phyloP scores from a whole-genome alignment of 441 rosid genomes.

The Eruca vesicaria region DNA sequence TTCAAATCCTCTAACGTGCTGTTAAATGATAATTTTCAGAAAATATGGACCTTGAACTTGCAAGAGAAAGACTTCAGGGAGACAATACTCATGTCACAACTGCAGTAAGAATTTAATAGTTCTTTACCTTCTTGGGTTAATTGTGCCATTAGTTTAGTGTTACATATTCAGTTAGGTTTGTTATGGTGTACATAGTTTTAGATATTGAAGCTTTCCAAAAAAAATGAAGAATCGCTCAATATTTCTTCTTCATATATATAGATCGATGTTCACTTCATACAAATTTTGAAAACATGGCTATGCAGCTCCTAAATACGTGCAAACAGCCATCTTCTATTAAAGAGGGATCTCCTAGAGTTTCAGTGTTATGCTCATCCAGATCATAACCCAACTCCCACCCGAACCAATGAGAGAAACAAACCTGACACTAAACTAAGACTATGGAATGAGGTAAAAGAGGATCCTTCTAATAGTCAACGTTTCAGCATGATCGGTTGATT shows the following conservation, averaged over 20 bases:
- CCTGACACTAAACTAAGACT: constrained; percentile 56
- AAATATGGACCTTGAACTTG: constrained; percentile 81
- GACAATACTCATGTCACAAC: too few relatives aligned
- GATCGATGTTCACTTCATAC: neutral
- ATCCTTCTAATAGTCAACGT: too few relatives aligned
- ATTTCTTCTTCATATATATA: too few relatives aligned
- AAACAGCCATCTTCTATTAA: constrained; percentile 69
- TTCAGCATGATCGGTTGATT: too few relatives aligned
- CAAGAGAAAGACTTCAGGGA: constrained; percentile 34
- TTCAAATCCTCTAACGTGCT: too few relatives aligned
- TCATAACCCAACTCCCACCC: constrained; percentile 71
- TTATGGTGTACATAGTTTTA: neutral
- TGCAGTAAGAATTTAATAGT: constrained; percentile 51
- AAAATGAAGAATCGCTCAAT: too few relatives aligned
- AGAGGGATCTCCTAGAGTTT: constrained; percentile 84
- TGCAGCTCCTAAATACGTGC: constrained; percentile 86
- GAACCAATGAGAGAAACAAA: constrained; percentile 63
- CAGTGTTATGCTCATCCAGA: constrained; percentile 78
- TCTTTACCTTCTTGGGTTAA: too few relatives aligned
- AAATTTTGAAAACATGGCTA: constrained; percentile 65
- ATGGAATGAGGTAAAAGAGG: too few relatives aligned
- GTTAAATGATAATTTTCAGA: too few relatives aligned
- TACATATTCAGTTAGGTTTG: neutral
- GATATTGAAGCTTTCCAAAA: too few relatives aligned
- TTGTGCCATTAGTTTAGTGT: neutral